A percentile compares a stretch with the other conserved stretches of the same genome.
Evolutionary conservation across 2,329 filamentous ascomycete species (phyloP).

Genomic region (Emmonsiellopsis sp.): DNA sequence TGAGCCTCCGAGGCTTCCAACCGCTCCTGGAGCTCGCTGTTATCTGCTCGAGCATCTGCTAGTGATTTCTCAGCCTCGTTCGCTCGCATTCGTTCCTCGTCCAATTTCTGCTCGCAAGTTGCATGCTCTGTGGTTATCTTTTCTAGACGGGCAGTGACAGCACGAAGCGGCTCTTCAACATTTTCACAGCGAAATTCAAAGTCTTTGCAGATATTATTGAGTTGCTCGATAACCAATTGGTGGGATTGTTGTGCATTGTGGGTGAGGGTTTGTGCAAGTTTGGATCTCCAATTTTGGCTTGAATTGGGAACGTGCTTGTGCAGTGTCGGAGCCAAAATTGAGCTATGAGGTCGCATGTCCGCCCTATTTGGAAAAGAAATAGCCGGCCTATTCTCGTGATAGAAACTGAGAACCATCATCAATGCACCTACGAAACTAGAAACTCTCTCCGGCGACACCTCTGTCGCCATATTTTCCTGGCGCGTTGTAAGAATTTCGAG

Average conservation of each 20-base stretch:
- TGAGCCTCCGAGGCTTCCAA: slow-evolving; percentile 30
- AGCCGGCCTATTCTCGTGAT: no score
- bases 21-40: slow-evolving; percentile 27
- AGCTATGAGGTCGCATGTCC: no score
- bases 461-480: neutral
- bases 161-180: slow-evolving; percentile 45
- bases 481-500: neutral
- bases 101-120: slow-evolving; percentile 25
- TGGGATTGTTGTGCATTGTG: slow-evolving; percentile 35
- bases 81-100: slow-evolving; percentile 28
- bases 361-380: neutral
- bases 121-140: slow-evolving; percentile 27
- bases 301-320: slow-evolving; percentile 11
- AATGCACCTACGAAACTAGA: neutral
- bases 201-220: slow-evolving; percentile 47
- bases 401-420: neutral
- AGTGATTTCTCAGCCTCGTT: slow-evolving; percentile 28
- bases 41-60: slow-evolving; percentile 32
- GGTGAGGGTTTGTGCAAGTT: slow-evolving; percentile 37
- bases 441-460: neutral
- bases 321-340: neutral
- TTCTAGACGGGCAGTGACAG: slow-evolving; percentile 27
- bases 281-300: slow-evolving; percentile 42
- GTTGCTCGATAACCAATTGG: slow-evolving; percentile 39
- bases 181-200: slow-evolving; percentile 48